Percentiles rank a stretch among this genome's conserved stretches.
Conservation (phyloP, 139 green algal species). For the Pleodorina starrii region DNA sequence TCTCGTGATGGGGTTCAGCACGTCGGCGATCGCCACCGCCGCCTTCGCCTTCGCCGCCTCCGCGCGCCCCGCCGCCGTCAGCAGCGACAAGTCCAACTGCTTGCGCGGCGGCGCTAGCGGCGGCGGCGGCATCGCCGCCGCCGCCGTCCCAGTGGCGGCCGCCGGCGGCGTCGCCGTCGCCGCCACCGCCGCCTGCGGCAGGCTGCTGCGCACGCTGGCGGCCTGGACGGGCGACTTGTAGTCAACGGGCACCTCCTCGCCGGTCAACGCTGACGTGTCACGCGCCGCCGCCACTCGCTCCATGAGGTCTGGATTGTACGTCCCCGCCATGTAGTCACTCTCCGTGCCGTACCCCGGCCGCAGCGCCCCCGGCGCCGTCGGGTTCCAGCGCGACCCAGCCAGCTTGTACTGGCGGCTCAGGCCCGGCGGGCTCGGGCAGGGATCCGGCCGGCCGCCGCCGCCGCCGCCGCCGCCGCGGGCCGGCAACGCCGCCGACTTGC, state of each 20-base stretch:
- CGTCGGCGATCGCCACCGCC: neutral
- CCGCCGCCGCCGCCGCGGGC: neutral
- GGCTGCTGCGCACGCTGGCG: neutral
- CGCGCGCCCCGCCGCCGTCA: neutral
- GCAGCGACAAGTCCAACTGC: neutral
- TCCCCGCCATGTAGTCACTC: slow-evolving; percentile 28
- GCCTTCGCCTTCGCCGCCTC: neutral
- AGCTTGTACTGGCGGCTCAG: slow-evolving; percentile 34
- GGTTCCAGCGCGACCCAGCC: slow-evolving; percentile 25
- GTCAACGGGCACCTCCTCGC: neutral
- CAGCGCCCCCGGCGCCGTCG: slow-evolving; percentile 18
- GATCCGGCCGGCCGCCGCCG: neutral
- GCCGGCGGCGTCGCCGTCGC: neutral
- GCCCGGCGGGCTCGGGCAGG: neutral
- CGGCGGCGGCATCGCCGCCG: neutral
- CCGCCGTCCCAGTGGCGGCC: neutral
- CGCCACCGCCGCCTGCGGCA: neutral
- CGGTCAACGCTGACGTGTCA: neutral
- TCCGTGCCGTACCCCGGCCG: slow-evolving; percentile 25
- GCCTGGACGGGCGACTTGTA: slow-evolving; percentile 16
- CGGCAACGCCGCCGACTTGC: neutral
- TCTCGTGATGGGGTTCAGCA: slow-evolving; percentile 12
- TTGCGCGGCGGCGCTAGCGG: neutral
- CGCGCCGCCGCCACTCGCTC: slow-evolving; percentile 12
- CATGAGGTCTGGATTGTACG: slow-evolving; percentile 33